Evolutionary conservation across 1,139 yeast species (phyloP).

Genomic region (Candida pseudoviswanathii): DNA sequence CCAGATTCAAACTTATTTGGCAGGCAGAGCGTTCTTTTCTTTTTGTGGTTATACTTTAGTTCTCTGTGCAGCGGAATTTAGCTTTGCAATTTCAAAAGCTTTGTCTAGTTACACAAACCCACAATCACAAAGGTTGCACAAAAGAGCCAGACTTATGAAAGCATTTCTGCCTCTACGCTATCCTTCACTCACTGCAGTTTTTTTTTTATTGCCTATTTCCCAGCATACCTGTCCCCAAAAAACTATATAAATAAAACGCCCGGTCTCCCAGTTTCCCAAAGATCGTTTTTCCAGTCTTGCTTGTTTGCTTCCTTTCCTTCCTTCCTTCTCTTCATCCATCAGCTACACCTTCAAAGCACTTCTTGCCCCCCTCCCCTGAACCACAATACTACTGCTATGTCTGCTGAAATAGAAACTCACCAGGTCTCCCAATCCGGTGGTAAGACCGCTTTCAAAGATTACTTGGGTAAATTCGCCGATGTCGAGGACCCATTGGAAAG

Average conservation of each 20-base stretch:
- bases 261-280: not conserved
- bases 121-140: not conserved
- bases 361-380: not conserved
- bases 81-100: not conserved
- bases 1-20: not conserved
- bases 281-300: not conserved
- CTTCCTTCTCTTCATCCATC: not conserved
- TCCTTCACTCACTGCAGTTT: not conserved
- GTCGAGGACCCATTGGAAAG: slow-evolving; percentile 87
- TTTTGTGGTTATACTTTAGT: not conserved
- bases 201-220: not conserved
- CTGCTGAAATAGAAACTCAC: slow-evolving; percentile 5
- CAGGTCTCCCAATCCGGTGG: slow-evolving; percentile 53
- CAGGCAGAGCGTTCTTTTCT: not conserved
- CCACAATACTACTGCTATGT: not conserved
- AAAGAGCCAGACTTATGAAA: not conserved
- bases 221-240: not conserved
- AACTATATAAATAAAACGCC: not conserved
- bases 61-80: not conserved
- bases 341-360: no score
- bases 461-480: slow-evolving; percentile 79
- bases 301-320: not conserved
- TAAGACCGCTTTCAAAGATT: slow-evolving; percentile 89
- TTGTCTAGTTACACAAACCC: not conserved
- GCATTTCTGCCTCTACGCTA: no score